Base-by-base conservation (phyloP, 1,284 basidiomycete species). In the Austropuccinia psidii region DNA sequence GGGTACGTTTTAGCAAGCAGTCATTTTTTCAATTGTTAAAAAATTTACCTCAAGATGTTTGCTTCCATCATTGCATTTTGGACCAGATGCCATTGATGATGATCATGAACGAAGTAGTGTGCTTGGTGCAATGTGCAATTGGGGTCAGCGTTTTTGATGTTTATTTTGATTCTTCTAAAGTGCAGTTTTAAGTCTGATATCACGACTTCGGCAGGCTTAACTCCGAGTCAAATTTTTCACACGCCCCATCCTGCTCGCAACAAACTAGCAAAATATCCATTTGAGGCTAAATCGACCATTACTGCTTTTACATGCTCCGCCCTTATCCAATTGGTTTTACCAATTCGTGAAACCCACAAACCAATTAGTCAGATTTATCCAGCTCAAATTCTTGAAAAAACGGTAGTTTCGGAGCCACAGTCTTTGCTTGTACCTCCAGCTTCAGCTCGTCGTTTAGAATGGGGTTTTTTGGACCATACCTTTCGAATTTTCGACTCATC, bases 181-280 rank as follows among this genome's bases (percentile, higher is more conserved):
- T 21, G 24, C 50, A 54, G 50, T 78, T 33, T 75, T 74, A 8
- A 62, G 73, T 24, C 72, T 19, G 24, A 24, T 75, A 80, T 35
- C 78, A 50, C 24, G 15, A 72, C 37, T 66, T 5, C 76, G 90
- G 90, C 94, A 78, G 92, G 92, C 19, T 91, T 94, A 81, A 94
- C 93, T 0, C 92, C 92, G 1, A 84, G 87, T 31, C 92, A 91
- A 79, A 85, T 97, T n/a, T 98, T 97, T 81, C 84, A 83, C n/a
- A 79, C 83, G 0, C 86, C 91, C 3, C 94, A 97, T 83, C 91
- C 91, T 0, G 82, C 84, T 50, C 85, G 92, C 19, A 85, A 87
- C 76, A 84, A 88, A 62, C 58, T 67, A 24, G 55, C 74, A n/a
- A 77, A 76, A 19, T 70, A 70, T 31, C 52, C 72, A 8, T 58